These are phyloP conservation scores for Gonium pectorale DNA, from an alignment of 139 green algal genomes.

Conservation along the genomic window DNA sequence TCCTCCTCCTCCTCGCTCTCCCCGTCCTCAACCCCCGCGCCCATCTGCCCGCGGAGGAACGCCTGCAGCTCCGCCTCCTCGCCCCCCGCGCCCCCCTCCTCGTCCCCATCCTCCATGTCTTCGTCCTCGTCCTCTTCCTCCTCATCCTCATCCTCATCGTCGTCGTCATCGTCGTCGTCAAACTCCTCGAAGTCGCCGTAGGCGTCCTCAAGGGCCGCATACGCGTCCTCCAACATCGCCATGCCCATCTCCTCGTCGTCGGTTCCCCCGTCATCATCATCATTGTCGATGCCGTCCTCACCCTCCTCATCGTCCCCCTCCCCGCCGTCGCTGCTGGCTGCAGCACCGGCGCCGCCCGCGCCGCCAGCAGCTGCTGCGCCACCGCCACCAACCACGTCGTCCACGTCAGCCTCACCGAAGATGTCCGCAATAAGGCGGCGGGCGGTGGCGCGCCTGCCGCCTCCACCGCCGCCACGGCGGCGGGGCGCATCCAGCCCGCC, in stretches of 20 bases:
- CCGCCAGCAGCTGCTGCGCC: background rate
- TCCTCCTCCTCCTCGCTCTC: slow-evolving; percentile 6
- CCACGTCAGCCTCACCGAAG: background rate
- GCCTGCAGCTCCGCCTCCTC: background rate
- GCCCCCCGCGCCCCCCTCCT: background rate
- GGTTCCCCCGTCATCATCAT: background rate
- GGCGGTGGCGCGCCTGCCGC: background rate
- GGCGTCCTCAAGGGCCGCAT: slow-evolving; percentile 38
- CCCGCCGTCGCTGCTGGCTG: background rate
- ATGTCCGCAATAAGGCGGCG: background rate
- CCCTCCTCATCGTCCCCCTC: background rate
- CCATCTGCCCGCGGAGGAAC: background rate
- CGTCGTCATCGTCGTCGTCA: background rate
- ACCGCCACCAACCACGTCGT: background rate
- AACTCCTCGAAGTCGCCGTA: slow-evolving; percentile 5
- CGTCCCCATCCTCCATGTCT: too few relatives aligned
- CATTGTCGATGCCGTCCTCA: slow-evolving; percentile 11
- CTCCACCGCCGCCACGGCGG: background rate
- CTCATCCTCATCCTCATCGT: slow-evolving; percentile 18
- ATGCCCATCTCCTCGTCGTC: slow-evolving; percentile 36
- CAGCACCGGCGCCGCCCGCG: background rate
- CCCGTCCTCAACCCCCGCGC: background rate
- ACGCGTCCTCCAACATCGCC: slow-evolving; percentile 34
- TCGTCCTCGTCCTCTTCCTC: slow-evolving; percentile 5
- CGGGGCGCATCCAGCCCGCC: background rate